Percentiles rank a stretch among this genome's conserved stretches.
phyloP scores from a whole-genome alignment of 2,329 filamentous ascomycete species.

The Sporothrix mexicana region DNA sequence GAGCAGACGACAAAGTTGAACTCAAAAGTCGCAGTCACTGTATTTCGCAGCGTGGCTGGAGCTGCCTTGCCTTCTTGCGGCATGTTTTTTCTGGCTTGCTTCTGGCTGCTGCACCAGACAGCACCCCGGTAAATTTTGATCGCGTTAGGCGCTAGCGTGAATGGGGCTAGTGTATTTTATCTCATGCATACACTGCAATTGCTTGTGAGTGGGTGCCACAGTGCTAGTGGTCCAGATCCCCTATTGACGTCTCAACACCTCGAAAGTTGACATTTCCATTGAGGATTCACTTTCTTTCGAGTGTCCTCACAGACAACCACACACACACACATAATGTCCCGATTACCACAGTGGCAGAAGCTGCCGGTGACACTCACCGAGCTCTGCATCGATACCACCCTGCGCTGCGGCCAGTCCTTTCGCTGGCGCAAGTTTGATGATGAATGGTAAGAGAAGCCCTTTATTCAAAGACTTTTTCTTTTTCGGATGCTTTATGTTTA shows the following conservation, averaged over 20 bases:
- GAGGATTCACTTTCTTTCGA: neutral
- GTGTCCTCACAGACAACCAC: no score
- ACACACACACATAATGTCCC: neutral
- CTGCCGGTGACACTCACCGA: conserved; percentile 82
- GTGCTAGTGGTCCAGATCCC: conserved; percentile 7
- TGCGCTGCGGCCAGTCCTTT: conserved; percentile 95
- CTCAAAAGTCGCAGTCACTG: neutral
- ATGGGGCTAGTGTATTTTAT: conserved; percentile 48
- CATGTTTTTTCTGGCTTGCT: conserved; percentile 12
- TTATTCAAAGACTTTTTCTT: no score
- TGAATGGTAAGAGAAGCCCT: conserved; percentile 68
- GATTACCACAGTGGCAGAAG: conserved; percentile 73
- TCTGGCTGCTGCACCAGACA: neutral
- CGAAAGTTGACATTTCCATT: neutral
- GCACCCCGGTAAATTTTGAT: conserved; percentile 37
- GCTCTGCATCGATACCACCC: conserved; percentile 90
- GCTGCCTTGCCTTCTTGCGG: conserved; percentile 23
- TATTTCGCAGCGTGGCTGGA: conserved; percentile 23
- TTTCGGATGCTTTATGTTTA: neutral
- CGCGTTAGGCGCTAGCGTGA: conserved; percentile 38
- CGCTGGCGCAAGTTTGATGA: conserved; percentile 87
- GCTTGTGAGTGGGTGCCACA: no score
- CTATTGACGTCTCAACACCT: conserved; percentile 1
- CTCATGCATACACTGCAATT: neutral
- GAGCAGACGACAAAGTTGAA: neutral